phyloP scores from a whole-genome alignment of 495 filamentous ascomycete species.

The Rostrohypoxylon terebratum region DNA sequence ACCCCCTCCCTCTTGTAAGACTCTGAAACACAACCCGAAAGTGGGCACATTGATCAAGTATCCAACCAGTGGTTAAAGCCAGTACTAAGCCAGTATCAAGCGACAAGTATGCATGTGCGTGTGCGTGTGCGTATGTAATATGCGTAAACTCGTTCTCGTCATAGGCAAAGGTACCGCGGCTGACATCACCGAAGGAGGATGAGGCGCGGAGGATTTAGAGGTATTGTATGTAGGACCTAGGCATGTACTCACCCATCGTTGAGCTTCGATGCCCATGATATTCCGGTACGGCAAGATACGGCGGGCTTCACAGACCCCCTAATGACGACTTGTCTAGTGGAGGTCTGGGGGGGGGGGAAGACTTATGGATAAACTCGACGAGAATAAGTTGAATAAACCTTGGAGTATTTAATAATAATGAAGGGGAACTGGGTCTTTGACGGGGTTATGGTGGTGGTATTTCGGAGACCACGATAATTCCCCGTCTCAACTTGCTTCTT shows the following conservation, averaged over 20 bases:
- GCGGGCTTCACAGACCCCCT: constrained; percentile 27
- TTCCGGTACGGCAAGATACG: constrained; percentile 25
- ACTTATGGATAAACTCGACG: constrained; percentile 7
- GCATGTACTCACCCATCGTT: constrained; percentile 49
- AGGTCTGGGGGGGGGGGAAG: background rate
- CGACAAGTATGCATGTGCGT: constrained; percentile 1
- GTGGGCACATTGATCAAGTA: constrained; percentile 37
- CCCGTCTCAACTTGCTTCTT: constrained; percentile 5
- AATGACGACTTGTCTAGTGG: constrained; percentile 2
- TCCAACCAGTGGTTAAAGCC: background rate
- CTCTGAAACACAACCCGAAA: constrained; percentile 41
- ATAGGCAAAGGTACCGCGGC: constrained; percentile 12
- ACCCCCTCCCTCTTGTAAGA: constrained; percentile 41
- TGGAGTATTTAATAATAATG: background rate
- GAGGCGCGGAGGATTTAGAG: constrained; percentile 10
- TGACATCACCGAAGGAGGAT: background rate
- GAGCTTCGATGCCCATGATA: constrained; percentile 50
- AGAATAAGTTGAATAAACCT: constrained; percentile 12
- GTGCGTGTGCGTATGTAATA: background rate
- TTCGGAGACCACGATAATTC: constrained; percentile 22
- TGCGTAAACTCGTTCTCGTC: constrained; percentile 20
- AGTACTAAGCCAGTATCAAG: background rate
- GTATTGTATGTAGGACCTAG: no score
- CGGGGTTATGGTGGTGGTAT: constrained; percentile 25
- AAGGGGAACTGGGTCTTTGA: constrained; percentile 8